A percentile compares a stretch with the other conserved stretches of the same genome.
Evolutionary conservation across 345 rosid species (phyloP).

Genomic region (Pugionium cornutum): DNA sequence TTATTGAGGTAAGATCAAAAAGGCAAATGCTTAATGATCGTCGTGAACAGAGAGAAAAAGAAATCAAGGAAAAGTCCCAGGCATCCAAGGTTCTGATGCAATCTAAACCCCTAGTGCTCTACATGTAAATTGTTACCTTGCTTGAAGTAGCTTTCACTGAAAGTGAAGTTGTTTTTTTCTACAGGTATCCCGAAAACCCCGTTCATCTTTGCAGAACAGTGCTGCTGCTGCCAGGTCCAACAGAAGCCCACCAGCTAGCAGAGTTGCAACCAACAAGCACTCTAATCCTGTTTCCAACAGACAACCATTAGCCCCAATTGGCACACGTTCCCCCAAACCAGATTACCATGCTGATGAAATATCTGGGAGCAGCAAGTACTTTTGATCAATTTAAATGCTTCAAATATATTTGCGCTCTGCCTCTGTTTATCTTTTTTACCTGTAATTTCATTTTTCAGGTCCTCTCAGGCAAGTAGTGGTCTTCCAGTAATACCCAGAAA

Average conservation of each 20-base stretch:
- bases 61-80: slow-evolving; percentile 84
- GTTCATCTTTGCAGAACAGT: slow-evolving; percentile 47
- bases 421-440: slow-evolving; percentile 9
- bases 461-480: slow-evolving; percentile 47
- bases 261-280: slow-evolving; percentile 42
- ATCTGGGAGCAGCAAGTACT: slow-evolving; percentile 60
- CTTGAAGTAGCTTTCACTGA: slow-evolving; percentile 34
- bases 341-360: slow-evolving; percentile 55
- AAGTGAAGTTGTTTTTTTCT: slow-evolving; percentile 39
- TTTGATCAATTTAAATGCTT: slow-evolving; percentile 17
- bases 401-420: slow-evolving; percentile 1
- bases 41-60: slow-evolving; percentile 96
- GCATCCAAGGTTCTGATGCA: slow-evolving; percentile 64
- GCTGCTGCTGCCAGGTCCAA: slow-evolving; percentile 43
- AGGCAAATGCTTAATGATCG: slow-evolving; percentile 97
- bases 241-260: slow-evolving; percentile 46
- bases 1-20: slow-evolving; percentile 97
- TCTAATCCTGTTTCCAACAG: slow-evolving; percentile 47
- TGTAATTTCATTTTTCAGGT: slow-evolving; percentile 46
- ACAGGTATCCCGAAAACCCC: slow-evolving; percentile 65
- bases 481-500: slow-evolving; percentile 44
- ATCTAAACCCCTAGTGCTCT: slow-evolving; percentile 25
- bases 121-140: slow-evolving; percentile 27
- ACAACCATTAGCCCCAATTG: slow-evolving; percentile 74
- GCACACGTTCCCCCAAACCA: slow-evolving; percentile 67